Evolutionary conservation across 768 basidiomycete genomes (phyloP), one percentile per base, ranked within the genome.

Genomic region (Baorangia bicolor): DNA sequence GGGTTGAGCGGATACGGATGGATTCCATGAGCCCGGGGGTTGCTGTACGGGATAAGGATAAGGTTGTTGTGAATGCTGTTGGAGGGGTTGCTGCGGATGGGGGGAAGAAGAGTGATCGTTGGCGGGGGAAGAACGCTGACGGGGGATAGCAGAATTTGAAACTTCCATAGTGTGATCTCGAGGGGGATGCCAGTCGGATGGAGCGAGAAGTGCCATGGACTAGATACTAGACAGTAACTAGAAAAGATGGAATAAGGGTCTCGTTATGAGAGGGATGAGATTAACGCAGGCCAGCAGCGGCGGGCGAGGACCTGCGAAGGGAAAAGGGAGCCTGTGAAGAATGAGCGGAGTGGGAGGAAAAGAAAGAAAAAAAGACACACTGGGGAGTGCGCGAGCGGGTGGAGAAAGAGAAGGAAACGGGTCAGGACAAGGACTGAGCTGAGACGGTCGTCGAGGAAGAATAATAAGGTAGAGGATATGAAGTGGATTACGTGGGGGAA

Each of bases 181-280:
- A 68, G 80, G 78, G 62, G 78, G 81, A 63, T 81, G 81, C 88
- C 88, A 89, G 78, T 90, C 87, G 76, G 82, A 79, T 70, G 85
- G 79, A 61, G 83, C 86, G 76, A 90, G 84, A 78, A 88, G 81
- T 75, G 88, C 88, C 88, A 90, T 90, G 79, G 78, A 82, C 56
- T 31, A 50, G 53, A 34, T 14, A 13, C 34, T 21, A 21, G 38
- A 7, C 34, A 52, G 28, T 3, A 21, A 18, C 20, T 20, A 7
- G 23, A 33, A 20, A 16, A n/a, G 48, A 53, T 25, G 40, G 37
- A 25, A 42, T 47, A 41, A 41, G 20, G 35, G 47, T 49, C 59
- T 58, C 59, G 56, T 58, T 53, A 58, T 20, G 59, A 48, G 34
- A 35, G 18, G 23, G 25, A 27, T 35, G 31, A 33, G 45, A 46